Conservation (phyloP, 495 filamentous ascomycete genomes). For the Podospora tetraspora region DNA sequence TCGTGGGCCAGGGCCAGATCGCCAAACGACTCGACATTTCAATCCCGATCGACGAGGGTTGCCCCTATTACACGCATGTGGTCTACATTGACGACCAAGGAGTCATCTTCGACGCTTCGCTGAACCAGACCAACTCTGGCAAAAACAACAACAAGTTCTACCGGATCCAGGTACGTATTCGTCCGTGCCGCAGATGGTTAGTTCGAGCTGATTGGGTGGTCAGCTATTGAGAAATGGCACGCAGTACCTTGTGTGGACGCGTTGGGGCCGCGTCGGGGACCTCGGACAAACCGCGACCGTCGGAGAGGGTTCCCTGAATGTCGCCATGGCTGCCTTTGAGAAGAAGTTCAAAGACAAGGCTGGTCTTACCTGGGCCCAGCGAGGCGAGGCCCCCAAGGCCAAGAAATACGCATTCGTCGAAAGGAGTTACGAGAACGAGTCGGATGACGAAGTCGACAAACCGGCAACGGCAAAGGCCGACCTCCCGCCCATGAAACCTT, state of each 20-base stretch:
- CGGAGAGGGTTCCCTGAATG: constrained; percentile 33
- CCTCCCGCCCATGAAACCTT: constrained; percentile 37
- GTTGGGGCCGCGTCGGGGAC: constrained; percentile 79
- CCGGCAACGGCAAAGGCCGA: constrained; percentile 33
- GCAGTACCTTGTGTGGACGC: constrained; percentile 55
- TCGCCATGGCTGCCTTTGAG: constrained; percentile 53
- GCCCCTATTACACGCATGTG: constrained; percentile 26
- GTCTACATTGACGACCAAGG: constrained; percentile 62
- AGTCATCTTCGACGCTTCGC: constrained; percentile 59
- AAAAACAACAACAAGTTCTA: constrained; percentile 73
- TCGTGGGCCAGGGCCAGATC: constrained; percentile 39
- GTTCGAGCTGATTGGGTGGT: constrained; percentile 3
- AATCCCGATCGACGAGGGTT: constrained; percentile 45
- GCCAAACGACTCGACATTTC: constrained; percentile 39
- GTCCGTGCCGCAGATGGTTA: not conserved
- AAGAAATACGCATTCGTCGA: constrained; percentile 77
- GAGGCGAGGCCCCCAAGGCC: constrained; percentile 52
- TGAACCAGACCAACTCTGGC: constrained; percentile 56
- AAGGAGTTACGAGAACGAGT: constrained; percentile 57
- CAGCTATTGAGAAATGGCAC: constrained; percentile 33
- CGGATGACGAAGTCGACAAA: constrained; percentile 57
- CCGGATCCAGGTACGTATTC: constrained; percentile 47
- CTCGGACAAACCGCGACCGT: constrained; percentile 53
- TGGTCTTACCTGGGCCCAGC: constrained; percentile 61
- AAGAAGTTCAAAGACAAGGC: constrained; percentile 78